Conservation (phyloP, 257 asterid genomes). For the Ballota nigra region DNA sequence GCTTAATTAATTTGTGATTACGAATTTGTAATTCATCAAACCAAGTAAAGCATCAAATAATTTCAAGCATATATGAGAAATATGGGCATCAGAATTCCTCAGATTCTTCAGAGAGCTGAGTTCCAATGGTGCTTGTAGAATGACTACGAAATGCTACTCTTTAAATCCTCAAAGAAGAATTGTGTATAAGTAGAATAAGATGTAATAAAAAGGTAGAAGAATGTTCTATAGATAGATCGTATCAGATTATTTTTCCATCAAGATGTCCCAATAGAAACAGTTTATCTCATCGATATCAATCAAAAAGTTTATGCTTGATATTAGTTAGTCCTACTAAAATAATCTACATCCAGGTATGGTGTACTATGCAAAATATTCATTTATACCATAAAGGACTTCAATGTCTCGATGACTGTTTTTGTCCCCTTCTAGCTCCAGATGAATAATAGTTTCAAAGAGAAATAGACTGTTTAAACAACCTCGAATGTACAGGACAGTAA, state of each 20-base stretch:
- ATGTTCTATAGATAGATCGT: neutral
- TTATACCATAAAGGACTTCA: neutral
- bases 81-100: too few relatives aligned
- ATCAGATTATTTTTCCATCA: neutral
- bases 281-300: neutral
- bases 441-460: constrained; percentile 3
- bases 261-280: neutral
- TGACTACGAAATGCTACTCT: too few relatives aligned
- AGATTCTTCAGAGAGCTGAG: too few relatives aligned
- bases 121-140: too few relatives aligned
- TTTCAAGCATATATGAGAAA: too few relatives aligned
- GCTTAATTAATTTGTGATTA: too few relatives aligned
- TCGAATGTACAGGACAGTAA: neutral
- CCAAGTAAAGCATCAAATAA: too few relatives aligned
- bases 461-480: neutral
- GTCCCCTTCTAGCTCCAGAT: constrained; percentile 9
- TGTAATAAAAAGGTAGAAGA: neutral
- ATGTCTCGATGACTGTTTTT: neutral
- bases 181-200: too few relatives aligned
- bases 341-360: neutral
- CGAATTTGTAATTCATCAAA: too few relatives aligned
- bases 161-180: too few relatives aligned
- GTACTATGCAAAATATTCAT: too few relatives aligned
- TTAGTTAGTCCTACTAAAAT: neutral
- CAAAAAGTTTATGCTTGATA: neutral